These are phyloP conservation scores for Rhizophagus sp. DNA, from an alignment of 192 early-diverging fungal genomes.

Conservation along the genomic window DNA sequence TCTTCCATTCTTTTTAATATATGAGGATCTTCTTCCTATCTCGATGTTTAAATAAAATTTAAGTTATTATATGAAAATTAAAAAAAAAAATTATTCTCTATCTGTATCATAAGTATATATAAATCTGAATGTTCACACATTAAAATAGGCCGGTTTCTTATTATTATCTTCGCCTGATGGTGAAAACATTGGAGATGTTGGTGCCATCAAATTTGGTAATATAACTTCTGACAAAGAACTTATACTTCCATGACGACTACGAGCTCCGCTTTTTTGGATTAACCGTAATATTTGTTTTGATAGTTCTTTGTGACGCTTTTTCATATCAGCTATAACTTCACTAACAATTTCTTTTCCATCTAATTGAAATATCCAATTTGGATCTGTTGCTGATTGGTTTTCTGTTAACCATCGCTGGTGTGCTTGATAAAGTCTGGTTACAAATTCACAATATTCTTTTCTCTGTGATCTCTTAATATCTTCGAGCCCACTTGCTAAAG, in stretches of 20 bases:
- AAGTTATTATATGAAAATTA: neutral
- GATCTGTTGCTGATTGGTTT: neutral
- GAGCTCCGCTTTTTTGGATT: neutral
- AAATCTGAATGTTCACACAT: conserved; percentile 8
- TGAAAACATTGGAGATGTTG: conserved; percentile 8
- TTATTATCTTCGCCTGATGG: conserved; percentile 1
- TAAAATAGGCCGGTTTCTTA: conserved; percentile 17
- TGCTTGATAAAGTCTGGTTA: conserved; percentile 46
- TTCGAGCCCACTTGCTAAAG: conserved; percentile 51
- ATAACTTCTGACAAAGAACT: conserved; percentile 21
- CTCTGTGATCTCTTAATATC: conserved; percentile 50
- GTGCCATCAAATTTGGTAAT: conserved; percentile 3
- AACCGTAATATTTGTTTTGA: conserved; percentile 5
- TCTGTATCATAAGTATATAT: neutral
- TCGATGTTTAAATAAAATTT: neutral
- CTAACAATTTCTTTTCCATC: conserved; percentile 57
- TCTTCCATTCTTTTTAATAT: conserved; percentile 46
- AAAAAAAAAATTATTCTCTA: neutral
- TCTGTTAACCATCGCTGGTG: neutral
- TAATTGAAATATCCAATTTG: conserved; percentile 15
- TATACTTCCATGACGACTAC: conserved; percentile 27
- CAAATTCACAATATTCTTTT: conserved; percentile 58
- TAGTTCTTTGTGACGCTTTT: conserved; percentile 19
- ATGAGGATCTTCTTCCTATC: conserved; percentile 35
- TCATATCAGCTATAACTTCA: conserved; percentile 43